These are phyloP conservation scores for Penicillium samsonianum DNA, from an alignment of 495 filamentous ascomycete species.

Conservation along the genomic window DNA sequence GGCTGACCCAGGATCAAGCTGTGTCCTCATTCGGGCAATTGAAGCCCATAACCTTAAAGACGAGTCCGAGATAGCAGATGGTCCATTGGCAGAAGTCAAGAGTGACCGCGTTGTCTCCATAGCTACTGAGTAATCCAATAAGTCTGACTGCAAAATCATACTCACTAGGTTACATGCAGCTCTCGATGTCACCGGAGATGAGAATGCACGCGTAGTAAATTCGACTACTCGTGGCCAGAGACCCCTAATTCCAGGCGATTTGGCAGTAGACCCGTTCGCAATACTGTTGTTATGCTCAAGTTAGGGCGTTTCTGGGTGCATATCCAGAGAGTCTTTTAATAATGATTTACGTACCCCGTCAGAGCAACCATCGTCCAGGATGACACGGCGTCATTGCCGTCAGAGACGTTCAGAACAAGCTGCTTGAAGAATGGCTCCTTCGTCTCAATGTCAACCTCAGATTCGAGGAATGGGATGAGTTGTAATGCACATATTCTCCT, in stretches of 20 bases:
- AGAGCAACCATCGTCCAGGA: slow-evolving; percentile 70
- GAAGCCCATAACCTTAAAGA: slow-evolving; percentile 72
- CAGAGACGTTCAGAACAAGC: slow-evolving; percentile 52
- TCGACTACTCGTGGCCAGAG: slow-evolving; percentile 78
- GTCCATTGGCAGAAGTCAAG: slow-evolving; percentile 73
- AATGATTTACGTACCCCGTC: slow-evolving; percentile 48
- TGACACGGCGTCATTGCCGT: slow-evolving; percentile 55
- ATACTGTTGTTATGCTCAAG: slow-evolving; percentile 28
- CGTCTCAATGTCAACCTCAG: slow-evolving; percentile 38
- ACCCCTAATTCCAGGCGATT: slow-evolving; percentile 29
- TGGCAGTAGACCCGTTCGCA: slow-evolving; percentile 30
- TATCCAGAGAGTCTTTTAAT: no score
- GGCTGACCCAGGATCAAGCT: slow-evolving; percentile 60
- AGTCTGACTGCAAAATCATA: slow-evolving; percentile 60
- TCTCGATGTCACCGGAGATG: slow-evolving; percentile 69
- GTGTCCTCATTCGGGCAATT: slow-evolving; percentile 55
- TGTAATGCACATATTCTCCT: slow-evolving; percentile 71
- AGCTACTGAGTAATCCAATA: slow-evolving; percentile 63
- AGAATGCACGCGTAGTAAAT: slow-evolving; percentile 66
- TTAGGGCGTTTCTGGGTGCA: slow-evolving; percentile 5
- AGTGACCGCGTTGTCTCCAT: slow-evolving; percentile 66
- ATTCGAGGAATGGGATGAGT: slow-evolving; percentile 69
- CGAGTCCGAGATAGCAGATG: slow-evolving; percentile 75
- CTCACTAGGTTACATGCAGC: slow-evolving; percentile 78
- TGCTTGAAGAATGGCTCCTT: slow-evolving; percentile 48